Evolutionary conservation across 352 stramenopile genomes (phyloP), one percentile per base, ranked within the genome.

Genomic region (Phytophthora pini): DNA sequence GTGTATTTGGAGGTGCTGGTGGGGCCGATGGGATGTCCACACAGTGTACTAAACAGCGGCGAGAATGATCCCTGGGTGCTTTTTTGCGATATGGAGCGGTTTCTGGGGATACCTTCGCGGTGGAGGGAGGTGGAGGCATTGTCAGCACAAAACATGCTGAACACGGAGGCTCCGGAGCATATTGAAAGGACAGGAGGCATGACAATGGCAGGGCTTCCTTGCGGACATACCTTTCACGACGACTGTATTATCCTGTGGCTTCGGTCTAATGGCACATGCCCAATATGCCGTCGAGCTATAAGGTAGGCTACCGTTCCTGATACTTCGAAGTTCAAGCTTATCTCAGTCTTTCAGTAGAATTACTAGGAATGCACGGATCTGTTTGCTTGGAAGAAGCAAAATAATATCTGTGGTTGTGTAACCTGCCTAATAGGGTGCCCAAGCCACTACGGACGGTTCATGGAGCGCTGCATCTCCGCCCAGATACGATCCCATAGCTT

Each of bases 391-490:
- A 32, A 10, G 29, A 36, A 36, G 31, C 31, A 13, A 36, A 36
- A 9, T 2, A 12, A 4, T 13, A 12, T 36, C 10, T 36, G 31
- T 36, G 8, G 24, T 26, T 26, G 24, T 4, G 4, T 26, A 26
- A 26, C 24, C 24, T 26, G 24, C 24, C 24, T 4, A 36, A 9
- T 13, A 13, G 8, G 10, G 8, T 22, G 13, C 38, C 9, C 29
- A 50, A 34, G 10, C 6, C 45, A 26, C 20, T 52, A 79, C 20
- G 73, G 76, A 7, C 68, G 55, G 31, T 84, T 84, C 62, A 80
- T 79, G 4, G 76, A 82, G 4, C 76, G 73, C 61, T 74, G 63
- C 59, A 77, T 71, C 39, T 78, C 76, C 31, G 52, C 62, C 67
- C 64, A 70, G 2, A 79, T 61, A 15, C 62, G 67, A 56, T 41